Evolutionary conservation across 192 early-diverging fungal genomes (phyloP).

Genomic region (Coemansia sp.): DNA sequence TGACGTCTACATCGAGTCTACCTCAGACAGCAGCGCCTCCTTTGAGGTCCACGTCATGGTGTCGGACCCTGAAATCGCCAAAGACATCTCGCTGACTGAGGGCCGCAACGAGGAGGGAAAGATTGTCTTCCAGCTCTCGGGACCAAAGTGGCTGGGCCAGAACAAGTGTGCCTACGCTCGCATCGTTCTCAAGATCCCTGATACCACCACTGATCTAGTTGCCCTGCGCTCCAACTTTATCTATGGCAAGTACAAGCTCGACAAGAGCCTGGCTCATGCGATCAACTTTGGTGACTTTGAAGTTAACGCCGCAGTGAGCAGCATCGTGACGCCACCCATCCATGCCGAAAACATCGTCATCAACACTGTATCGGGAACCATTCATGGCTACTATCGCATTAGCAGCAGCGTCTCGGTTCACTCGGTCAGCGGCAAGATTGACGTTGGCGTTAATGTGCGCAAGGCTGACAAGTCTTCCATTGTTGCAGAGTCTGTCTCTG

Average conservation of each 20-base stretch:
- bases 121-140: constrained; percentile 38
- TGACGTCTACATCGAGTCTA: constrained; percentile 35
- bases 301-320: constrained; percentile 37
- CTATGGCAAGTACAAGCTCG: constrained; percentile 46
- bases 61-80: constrained; percentile 42
- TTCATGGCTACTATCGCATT: constrained; percentile 40
- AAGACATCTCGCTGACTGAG: constrained; percentile 36
- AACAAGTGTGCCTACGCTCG: constrained; percentile 47
- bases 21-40: constrained; percentile 31
- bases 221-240: constrained; percentile 37
- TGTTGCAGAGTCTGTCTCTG: constrained; percentile 37
- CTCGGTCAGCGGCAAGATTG: constrained; percentile 41
- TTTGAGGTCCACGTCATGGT: constrained; percentile 36
- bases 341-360: constrained; percentile 29
- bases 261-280: constrained; percentile 30
- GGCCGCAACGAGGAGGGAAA: constrained; percentile 32
- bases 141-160: constrained; percentile 45
- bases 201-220: constrained; percentile 22
- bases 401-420: constrained; percentile 28
- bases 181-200: constrained; percentile 39
- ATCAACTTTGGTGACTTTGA: constrained; percentile 47
- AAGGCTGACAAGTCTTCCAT: constrained; percentile 39
- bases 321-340: constrained; percentile 35
- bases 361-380: constrained; percentile 41
- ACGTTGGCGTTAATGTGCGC: constrained; percentile 44